These are phyloP conservation scores for Paspalum notatum DNA, from an alignment of 176 grass and related monocot genomes.

Conservation along the genomic window DNA sequence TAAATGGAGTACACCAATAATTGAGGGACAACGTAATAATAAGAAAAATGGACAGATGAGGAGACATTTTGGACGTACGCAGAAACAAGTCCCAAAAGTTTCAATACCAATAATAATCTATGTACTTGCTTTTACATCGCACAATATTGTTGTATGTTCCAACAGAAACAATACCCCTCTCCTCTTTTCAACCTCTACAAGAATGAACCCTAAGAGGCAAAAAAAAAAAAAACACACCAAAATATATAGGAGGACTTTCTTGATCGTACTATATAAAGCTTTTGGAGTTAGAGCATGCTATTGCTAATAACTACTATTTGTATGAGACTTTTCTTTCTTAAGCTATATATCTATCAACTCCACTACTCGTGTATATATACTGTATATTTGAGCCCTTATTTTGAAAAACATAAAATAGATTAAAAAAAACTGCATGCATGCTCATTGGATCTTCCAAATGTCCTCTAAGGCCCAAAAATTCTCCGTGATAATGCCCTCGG, in stretches of 20 bases:
- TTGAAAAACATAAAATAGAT: neutral
- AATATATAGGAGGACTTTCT: neutral
- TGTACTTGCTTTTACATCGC: neutral
- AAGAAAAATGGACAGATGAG: too few species aligned
- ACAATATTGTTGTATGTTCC: neutral
- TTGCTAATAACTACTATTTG: neutral
- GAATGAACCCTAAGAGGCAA: neutral
- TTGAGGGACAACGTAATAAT: too few species aligned
- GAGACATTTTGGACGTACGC: too few species aligned
- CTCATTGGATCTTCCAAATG: slow-evolving; percentile 49
- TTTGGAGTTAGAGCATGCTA: slow-evolving; percentile 30
- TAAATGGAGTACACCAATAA: too few species aligned
- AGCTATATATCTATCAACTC: neutral
- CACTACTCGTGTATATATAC: neutral
- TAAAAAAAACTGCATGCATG: neutral
- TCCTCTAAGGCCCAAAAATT: slow-evolving; percentile 65
- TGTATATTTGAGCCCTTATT: neutral
- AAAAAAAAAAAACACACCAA: neutral
- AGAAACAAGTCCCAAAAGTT: too few species aligned
- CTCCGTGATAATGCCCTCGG: slow-evolving; percentile 30
- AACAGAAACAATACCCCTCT: neutral
- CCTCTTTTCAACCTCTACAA: slow-evolving; percentile 1
- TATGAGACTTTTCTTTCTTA: neutral
- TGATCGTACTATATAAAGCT: neutral
- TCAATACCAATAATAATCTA: too few species aligned